Evolutionary conservation across 192 early-diverging fungal genomes (phyloP).

Genomic region (Chytriomyces confervae): DNA sequence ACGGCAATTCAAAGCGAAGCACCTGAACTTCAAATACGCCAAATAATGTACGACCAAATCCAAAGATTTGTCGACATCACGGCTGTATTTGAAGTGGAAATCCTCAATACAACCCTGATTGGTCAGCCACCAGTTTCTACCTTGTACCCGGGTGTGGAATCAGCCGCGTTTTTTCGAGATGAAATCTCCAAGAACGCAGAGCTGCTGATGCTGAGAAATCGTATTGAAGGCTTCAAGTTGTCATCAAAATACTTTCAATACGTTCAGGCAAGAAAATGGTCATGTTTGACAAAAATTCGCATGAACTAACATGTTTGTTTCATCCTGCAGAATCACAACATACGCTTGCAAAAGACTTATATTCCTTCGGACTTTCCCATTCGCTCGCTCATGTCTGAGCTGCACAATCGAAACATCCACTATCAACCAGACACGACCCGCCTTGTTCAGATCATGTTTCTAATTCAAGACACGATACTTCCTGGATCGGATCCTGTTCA

Average conservation of each 20-base stretch:
- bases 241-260: neutral
- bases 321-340: slow-evolving; percentile 4
- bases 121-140: slow-evolving; percentile 34
- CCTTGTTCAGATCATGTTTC: slow-evolving; percentile 14
- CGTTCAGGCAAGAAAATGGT: slow-evolving; percentile 1
- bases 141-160: slow-evolving; percentile 41
- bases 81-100: slow-evolving; percentile 77
- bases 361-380: slow-evolving; percentile 7
- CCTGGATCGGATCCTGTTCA: slow-evolving; percentile 15
- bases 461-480: slow-evolving; percentile 20
- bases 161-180: slow-evolving; percentile 71
- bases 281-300: too few species aligned
- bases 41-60: slow-evolving; percentile 88
- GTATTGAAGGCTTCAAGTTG: slow-evolving; percentile 84
- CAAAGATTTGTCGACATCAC: slow-evolving; percentile 81
- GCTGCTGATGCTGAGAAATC: slow-evolving; percentile 70
- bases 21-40: slow-evolving; percentile 83
- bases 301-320: neutral
- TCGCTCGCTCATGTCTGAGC: neutral
- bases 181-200: slow-evolving; percentile 69
- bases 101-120: slow-evolving; percentile 66
- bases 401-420: neutral
- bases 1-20: slow-evolving; percentile 82
- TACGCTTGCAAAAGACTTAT: slow-evolving; percentile 8
- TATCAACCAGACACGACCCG: neutral